These are phyloP conservation scores for Leptographium lundbergii DNA, from an alignment of 2,329 filamentous ascomycete species.

Conservation along the genomic window DNA sequence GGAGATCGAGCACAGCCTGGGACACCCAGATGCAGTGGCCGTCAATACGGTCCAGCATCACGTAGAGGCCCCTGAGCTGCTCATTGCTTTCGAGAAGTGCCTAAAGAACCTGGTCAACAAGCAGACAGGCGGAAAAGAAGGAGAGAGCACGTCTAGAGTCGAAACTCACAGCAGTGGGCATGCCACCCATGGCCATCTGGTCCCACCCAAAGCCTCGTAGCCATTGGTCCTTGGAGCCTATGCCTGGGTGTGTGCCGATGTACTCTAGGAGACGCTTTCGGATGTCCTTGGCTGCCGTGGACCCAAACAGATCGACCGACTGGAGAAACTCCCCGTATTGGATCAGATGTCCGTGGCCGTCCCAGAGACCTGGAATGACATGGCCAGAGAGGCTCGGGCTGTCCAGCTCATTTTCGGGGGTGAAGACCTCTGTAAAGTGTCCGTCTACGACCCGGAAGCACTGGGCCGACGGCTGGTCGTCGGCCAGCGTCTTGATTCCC, in stretches of 20 bases:
- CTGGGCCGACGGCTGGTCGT: constrained; percentile 24
- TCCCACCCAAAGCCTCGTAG: constrained; percentile 59
- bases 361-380: constrained; percentile 56
- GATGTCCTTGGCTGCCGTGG: constrained; percentile 41
- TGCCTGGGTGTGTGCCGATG: constrained; percentile 32
- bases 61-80: constrained; percentile 40
- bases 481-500: constrained; percentile 27
- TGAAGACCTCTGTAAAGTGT: constrained; percentile 35
- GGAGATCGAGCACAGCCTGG: constrained; percentile 45
- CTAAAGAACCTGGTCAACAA: constrained; percentile 16
- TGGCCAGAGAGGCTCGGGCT: constrained; percentile 28
- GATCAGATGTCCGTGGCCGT: constrained; percentile 56
- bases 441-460: constrained; percentile 46
- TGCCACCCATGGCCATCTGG: constrained; percentile 49
- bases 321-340: constrained; percentile 54
- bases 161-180: constrained; percentile 49
- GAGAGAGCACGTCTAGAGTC: neutral
- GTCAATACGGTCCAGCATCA: constrained; percentile 59
- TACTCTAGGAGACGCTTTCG: constrained; percentile 39
- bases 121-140: neutral
- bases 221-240: constrained; percentile 45
- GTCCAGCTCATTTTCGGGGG: constrained; percentile 18
- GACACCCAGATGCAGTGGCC: constrained; percentile 62
- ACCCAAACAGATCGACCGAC: constrained; percentile 51
- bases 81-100: constrained; percentile 41